These are phyloP conservation scores for Collariella sp. DNA, from an alignment of 495 filamentous ascomycete species.

Conservation along the genomic window DNA sequence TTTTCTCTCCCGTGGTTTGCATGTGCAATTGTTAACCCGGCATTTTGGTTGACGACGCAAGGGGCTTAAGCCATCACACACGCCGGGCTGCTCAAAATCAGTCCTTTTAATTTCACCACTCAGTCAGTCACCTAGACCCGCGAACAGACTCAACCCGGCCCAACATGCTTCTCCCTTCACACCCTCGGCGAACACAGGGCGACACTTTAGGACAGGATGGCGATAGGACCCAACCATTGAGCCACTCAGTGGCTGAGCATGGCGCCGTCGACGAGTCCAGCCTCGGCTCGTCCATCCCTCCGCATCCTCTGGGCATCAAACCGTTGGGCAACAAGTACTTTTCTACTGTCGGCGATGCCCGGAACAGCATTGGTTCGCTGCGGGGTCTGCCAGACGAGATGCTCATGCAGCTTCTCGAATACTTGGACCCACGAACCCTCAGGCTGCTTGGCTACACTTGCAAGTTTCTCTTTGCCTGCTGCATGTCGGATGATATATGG, in stretches of 20 bases:
- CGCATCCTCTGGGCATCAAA: constrained; percentile 78
- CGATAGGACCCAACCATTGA: constrained; percentile 12
- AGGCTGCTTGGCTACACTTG: constrained; percentile 69
- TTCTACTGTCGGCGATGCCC: constrained; percentile 54
- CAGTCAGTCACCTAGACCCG: too few species aligned
- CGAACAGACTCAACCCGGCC: background rate
- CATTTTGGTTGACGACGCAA: too few species aligned
- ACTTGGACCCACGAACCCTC: constrained; percentile 55
- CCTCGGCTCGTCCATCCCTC: constrained; percentile 46
- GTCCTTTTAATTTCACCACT: too few species aligned
- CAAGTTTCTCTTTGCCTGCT: constrained; percentile 82
- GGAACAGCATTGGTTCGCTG: constrained; percentile 54
- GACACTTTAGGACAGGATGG: constrained; percentile 8
- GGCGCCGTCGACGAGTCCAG: constrained; percentile 6
- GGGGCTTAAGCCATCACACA: too few species aligned
- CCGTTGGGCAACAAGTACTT: constrained; percentile 79
- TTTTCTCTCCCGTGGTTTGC: too few species aligned
- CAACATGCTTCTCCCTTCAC: constrained; percentile 21
- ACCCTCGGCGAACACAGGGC: constrained; percentile 8
- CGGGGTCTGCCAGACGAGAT: constrained; percentile 70
- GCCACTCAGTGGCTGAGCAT: constrained; percentile 10
- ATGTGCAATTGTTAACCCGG: too few species aligned
- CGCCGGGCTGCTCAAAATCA: too few species aligned
- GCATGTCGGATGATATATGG: constrained; percentile 82
- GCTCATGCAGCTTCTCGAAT: constrained; percentile 66